These are phyloP conservation scores for Imleria badia DNA, from an alignment of 768 basidiomycete species.

Conservation along the genomic window DNA sequence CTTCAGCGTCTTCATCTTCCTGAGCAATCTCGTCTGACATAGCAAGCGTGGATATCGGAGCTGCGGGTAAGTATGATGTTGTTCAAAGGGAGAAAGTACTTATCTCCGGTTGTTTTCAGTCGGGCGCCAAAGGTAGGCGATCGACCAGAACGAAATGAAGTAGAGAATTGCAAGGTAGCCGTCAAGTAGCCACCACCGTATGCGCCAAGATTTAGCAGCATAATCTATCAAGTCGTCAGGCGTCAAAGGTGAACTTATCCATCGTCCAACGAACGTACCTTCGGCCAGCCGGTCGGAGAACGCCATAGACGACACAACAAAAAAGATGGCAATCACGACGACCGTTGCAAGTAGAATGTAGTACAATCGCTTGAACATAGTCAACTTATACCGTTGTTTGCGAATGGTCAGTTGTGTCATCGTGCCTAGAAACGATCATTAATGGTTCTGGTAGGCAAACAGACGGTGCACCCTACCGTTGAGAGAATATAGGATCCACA, in stretches of 20 bases:
- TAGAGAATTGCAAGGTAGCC: conserved; percentile 93
- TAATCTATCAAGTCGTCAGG: conserved; percentile 60
- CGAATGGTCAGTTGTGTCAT: conserved; percentile 82
- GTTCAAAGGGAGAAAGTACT: conserved; percentile 33
- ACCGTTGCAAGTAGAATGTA: conserved; percentile 83
- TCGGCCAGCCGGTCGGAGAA: conserved; percentile 91
- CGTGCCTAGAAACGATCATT: conserved; percentile 56
- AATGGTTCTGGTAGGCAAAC: background rate
- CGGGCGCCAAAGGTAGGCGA: conserved; percentile 93
- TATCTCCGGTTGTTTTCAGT: conserved; percentile 86
- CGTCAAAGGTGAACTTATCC: background rate
- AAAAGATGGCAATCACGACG: conserved; percentile 81
- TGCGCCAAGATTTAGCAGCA: conserved; percentile 84
- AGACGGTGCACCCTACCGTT: conserved; percentile 56
- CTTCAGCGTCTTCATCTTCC: conserved; percentile 91
- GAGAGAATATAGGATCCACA: conserved; percentile 93
- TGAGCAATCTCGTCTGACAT: conserved; percentile 98
- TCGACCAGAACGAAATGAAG: conserved; percentile 72
- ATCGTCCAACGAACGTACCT: conserved; percentile 46
- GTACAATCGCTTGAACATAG: conserved; percentile 87
- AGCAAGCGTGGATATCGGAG: conserved; percentile 63
- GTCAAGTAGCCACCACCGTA: conserved; percentile 95
- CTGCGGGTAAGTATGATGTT: conserved; percentile 17
- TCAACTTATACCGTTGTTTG: conserved; percentile 82
- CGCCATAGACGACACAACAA: conserved; percentile 87